phyloP scores from a whole-genome alignment of 1,284 basidiomycete species.

The Sanguinoderma infundibulare region DNA sequence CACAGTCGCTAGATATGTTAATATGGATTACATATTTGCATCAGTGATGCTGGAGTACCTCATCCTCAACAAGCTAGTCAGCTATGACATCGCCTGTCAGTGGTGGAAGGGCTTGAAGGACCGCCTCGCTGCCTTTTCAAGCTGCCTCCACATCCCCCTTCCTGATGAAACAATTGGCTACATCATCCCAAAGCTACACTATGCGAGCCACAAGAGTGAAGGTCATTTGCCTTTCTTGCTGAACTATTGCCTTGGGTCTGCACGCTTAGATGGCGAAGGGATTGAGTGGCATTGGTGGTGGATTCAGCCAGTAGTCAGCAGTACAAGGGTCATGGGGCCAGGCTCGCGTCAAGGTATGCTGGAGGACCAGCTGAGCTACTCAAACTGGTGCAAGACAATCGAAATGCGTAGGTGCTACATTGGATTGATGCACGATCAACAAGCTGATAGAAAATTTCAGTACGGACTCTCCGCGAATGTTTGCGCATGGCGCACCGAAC shows the following conservation, averaged over 20 bases:
- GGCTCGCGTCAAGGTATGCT: constrained; percentile 31
- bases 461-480: neutral
- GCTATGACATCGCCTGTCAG: constrained; percentile 32
- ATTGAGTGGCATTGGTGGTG: constrained; percentile 33
- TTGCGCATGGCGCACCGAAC: neutral
- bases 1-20: constrained; percentile 25
- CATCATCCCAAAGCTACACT: constrained; percentile 28
- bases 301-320: constrained; percentile 23
- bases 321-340: constrained; percentile 33
- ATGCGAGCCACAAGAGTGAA: constrained; percentile 15
- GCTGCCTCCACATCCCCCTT: constrained; percentile 3
- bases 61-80: constrained; percentile 2
- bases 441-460: too few species aligned
- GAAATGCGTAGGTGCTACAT: constrained; percentile 7
- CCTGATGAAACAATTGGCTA: constrained; percentile 7
- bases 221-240: constrained; percentile 27
- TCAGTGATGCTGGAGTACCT: constrained; percentile 7
- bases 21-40: constrained; percentile 31
- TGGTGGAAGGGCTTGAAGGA: constrained; percentile 19
- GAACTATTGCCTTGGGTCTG: constrained; percentile 18
- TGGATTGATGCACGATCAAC: neutral
- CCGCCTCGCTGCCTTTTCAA: constrained; percentile 12
- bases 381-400: constrained; percentile 34
- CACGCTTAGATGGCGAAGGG: constrained; percentile 34
- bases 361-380: constrained; percentile 32